Percentiles rank a stretch among this genome's conserved stretches.
These are phyloP conservation scores for Chaetomiaceae sp. DNA, from an alignment of 2,329 filamentous ascomycete genomes.

Conservation along the genomic window DNA sequence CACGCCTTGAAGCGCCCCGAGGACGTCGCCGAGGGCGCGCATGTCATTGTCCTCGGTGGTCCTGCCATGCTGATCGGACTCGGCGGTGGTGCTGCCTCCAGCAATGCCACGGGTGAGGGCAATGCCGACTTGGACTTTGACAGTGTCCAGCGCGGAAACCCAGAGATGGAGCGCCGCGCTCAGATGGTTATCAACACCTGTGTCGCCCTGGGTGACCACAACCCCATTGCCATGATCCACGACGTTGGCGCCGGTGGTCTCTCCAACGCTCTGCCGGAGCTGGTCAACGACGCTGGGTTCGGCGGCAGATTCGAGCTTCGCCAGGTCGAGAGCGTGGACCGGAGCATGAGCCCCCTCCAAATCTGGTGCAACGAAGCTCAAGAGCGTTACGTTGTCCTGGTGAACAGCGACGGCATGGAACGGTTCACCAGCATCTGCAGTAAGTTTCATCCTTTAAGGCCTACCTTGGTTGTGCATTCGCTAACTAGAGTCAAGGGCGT, in stretches of 20 bases:
- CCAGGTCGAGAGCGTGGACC: slow-evolving; percentile 85
- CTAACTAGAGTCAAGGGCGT: slow-evolving; percentile 47
- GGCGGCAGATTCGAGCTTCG: slow-evolving; percentile 93
- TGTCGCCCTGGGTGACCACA: slow-evolving; percentile 73
- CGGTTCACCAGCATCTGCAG: slow-evolving; percentile 63
- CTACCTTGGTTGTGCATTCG: background rate
- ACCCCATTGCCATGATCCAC: slow-evolving; percentile 94
- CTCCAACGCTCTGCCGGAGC: slow-evolving; percentile 71
- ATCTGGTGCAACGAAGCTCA: slow-evolving; percentile 99
- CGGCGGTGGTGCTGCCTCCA: slow-evolving; percentile 91
- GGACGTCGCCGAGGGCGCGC: slow-evolving; percentile 79
- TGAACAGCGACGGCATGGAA: slow-evolving; percentile 76
- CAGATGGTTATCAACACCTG: slow-evolving; percentile 99
- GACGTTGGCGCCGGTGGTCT: slow-evolving; percentile 91
- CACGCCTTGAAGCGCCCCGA: slow-evolving; percentile 81
- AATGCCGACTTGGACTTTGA: slow-evolving; percentile 93
- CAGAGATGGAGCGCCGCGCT: slow-evolving; percentile 89
- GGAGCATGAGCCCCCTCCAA: slow-evolving; percentile 88
- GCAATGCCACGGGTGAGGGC: slow-evolving; percentile 79
- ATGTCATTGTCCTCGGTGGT: slow-evolving; percentile 87
- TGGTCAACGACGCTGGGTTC: slow-evolving; percentile 86
- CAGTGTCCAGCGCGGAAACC: slow-evolving; percentile 94
- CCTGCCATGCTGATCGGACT: slow-evolving; percentile 97
- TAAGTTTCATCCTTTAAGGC: slow-evolving; percentile 30
- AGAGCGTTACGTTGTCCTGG: slow-evolving; percentile 88